Conservation (phyloP, 1,284 basidiomycete species). For the Crocinoboletus sp. region DNA sequence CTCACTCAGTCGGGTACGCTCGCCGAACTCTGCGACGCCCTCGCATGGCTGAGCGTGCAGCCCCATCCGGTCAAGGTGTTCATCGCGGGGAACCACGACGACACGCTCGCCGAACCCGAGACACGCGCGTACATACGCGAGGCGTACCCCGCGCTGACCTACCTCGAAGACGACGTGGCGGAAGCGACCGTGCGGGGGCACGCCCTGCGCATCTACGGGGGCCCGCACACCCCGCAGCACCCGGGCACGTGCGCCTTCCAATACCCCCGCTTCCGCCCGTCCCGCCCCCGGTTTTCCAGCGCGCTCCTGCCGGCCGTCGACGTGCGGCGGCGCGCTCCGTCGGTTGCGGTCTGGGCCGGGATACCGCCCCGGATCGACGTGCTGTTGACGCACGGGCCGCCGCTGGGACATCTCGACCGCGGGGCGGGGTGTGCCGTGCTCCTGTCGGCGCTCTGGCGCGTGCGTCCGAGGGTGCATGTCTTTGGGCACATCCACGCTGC, state of each 20-base stretch:
- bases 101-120: conserved; percentile 11
- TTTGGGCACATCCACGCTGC: conserved; percentile 14
- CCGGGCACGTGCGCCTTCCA: conserved; percentile 17
- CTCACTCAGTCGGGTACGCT: conserved; percentile 33
- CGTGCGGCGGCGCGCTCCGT: neutral
- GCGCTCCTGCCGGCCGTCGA: neutral
- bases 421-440: conserved; percentile 8
- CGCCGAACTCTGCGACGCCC: conserved; percentile 30
- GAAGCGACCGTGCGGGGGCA: conserved; percentile 14
- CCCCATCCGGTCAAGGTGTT: conserved; percentile 18
- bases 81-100: conserved; percentile 21
- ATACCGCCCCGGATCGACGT: conserved; percentile 9
- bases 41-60: conserved; percentile 21
- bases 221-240: conserved; percentile 20
- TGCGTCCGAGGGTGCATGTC: conserved; percentile 12
- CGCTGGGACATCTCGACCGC: conserved; percentile 12
- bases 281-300: neutral
- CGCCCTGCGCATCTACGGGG: conserved; percentile 19
- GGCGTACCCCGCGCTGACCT: conserved; percentile 12
- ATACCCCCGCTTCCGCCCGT: conserved; percentile 10
- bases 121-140: conserved; percentile 5
- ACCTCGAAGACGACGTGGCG: conserved; percentile 15
- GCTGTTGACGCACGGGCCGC: conserved; percentile 16
- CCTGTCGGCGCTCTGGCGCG: conserved; percentile 13
- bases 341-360: conserved; percentile 7